phyloP scores from a whole-genome alignment of 306 rosid genomes.

The Dryas drummondii region DNA sequence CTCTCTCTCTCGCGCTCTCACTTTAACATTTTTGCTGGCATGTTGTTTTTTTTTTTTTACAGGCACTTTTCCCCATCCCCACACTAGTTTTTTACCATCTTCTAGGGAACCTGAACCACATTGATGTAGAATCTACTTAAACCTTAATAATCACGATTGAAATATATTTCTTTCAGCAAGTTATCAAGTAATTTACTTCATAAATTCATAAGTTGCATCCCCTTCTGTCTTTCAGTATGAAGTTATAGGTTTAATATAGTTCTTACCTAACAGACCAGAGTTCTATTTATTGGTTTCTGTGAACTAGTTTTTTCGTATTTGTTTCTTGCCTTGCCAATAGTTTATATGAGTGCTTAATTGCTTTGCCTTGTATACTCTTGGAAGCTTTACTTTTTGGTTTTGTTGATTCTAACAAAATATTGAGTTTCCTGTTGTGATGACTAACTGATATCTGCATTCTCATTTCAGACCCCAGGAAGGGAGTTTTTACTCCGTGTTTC shows the following conservation, averaged over 20 bases:
- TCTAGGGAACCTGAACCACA: background rate
- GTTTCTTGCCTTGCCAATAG: conserved; percentile 4
- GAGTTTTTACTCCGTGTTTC: conserved; percentile 98
- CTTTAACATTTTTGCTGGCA: background rate
- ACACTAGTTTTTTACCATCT: background rate
- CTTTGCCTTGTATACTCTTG: conserved; percentile 23
- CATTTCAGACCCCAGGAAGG: conserved; percentile 93
- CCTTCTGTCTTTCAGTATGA: background rate
- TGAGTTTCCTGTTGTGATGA: conserved; percentile 10
- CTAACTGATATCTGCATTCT: conserved; percentile 24
- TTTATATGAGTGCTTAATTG: background rate
- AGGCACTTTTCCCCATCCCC: background rate
- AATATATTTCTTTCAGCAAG: background rate
- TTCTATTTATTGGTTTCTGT: background rate
- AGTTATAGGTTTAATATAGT: background rate
- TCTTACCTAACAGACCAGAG: background rate
- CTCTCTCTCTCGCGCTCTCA: background rate
- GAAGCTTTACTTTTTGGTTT: conserved; percentile 22
- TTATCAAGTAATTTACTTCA: background rate
- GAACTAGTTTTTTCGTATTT: background rate
- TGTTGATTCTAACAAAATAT: conserved; percentile 14
- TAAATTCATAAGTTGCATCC: background rate
- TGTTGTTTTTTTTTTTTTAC: background rate
- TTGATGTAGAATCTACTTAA: background rate
- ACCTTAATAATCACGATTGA: background rate